Percentiles rank a stretch among this genome's conserved stretches.
These are phyloP conservation scores for Chaetomium fimeti DNA, from an alignment of 495 filamentous ascomycete species.

Conservation along the genomic window DNA sequence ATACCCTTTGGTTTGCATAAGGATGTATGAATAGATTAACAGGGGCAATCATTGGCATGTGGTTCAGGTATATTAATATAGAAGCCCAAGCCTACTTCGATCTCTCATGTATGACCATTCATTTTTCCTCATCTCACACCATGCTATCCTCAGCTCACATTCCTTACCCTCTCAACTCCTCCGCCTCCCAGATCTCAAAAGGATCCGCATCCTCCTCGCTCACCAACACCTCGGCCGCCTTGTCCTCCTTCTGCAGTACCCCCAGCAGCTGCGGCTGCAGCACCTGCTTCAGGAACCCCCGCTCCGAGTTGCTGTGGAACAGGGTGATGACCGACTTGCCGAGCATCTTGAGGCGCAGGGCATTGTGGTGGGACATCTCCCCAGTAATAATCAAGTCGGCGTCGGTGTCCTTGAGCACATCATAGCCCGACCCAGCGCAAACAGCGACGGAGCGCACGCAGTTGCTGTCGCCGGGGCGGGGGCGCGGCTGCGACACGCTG, in stretches of 20 bases:
- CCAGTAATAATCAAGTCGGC: constrained; percentile 85
- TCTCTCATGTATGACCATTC: too few relatives aligned
- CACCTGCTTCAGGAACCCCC: constrained; percentile 70
- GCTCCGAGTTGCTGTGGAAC: constrained; percentile 89
- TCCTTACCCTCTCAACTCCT: constrained; percentile 2
- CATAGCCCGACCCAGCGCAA: constrained; percentile 81
- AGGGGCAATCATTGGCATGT: too few relatives aligned
- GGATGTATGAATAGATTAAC: too few relatives aligned
- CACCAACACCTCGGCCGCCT: constrained; percentile 60
- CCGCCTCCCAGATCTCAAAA: constrained; percentile 49
- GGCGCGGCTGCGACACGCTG: constrained; percentile 43
- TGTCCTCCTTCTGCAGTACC: constrained; percentile 51
- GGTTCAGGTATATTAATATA: too few relatives aligned
- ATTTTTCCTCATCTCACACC: too few relatives aligned
- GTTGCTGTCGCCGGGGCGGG: constrained; percentile 14
- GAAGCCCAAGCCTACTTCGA: too few relatives aligned
- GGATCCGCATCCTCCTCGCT: constrained; percentile 77
- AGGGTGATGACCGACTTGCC: constrained; percentile 81
- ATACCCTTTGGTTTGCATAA: too few relatives aligned
- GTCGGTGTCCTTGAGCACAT: constrained; percentile 64
- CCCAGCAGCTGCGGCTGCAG: constrained; percentile 64
- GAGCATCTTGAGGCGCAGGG: constrained; percentile 79
- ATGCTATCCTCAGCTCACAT: background rate
- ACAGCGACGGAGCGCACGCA: constrained; percentile 50
- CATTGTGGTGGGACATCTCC: constrained; percentile 89